Base-by-base conservation (phyloP, 2,329 filamentous ascomycete species). In the Fusarium austroafricanum region DNA sequence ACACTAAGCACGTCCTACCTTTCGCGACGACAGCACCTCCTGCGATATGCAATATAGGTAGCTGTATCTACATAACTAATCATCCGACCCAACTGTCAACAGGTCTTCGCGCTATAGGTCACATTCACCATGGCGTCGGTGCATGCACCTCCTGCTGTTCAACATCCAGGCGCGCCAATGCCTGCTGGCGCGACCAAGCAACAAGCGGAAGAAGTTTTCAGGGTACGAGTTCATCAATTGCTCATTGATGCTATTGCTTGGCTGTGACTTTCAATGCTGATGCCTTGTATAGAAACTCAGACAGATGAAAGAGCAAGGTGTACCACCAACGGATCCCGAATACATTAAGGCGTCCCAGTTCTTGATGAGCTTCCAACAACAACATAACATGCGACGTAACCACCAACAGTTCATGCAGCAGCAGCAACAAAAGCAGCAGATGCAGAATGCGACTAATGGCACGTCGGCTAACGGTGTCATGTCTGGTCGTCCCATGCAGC, bases 281-380 rank as follows among this genome's bases (percentile, higher is more conserved):
- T 65, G 10, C 39, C 18, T 51, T 14, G 26, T 55, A 45, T 74
- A 97, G 94, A 94, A 93, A 86, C 96, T 92, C 70, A 91, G 92
- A 76, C 89, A 92, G 78, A 94, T 98, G 92, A 96, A 95, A 80
- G 87, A 92, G 56, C 86, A 90, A 73, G 94, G 94, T 71, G 90
- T 96, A 23, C 88, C 92, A 39, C 86, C 89, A 57, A 91, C 86
- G 57, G 94, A 98, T 75, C 95, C 95, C 44, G 94, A 98, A 77
- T 94, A 91, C 75, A 86, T 95, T 74, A 96, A 96, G 80, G 87
- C 90, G 31, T 90, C 93, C 54, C 89, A 91, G 65, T 89, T 96
- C 63, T 86, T 97, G 65, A 79, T 87, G 37, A 89, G 85, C 71
- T 87, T 97, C 55, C 91, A 93, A 70, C 87, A 89, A 66, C 86